Evolutionary conservation across 352 stramenopile genomes (phyloP).

Genomic region (Phytophthora vignae): DNA sequence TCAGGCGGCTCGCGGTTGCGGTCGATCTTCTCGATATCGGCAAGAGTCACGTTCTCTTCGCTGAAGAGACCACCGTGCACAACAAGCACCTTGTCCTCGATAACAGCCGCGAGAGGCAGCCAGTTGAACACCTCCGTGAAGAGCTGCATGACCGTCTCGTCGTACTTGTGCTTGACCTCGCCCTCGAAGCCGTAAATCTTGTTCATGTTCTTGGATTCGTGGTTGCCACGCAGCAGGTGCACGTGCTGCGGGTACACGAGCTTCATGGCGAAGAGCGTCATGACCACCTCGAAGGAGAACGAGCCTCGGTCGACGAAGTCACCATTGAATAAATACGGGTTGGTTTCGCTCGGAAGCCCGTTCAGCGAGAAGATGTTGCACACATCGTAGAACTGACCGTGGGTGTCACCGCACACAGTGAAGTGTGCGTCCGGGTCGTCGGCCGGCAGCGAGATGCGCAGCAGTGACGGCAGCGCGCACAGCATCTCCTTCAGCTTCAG

Average conservation of each 20-base stretch:
- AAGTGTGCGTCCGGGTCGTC: conserved; percentile 79
- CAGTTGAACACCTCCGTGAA: conserved; percentile 99
- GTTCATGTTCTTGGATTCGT: conserved; percentile 99
- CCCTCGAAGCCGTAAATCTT: conserved; percentile 99
- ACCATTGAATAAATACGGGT: conserved; percentile 99
- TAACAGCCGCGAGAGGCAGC: conserved; percentile 94
- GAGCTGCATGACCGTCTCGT: conserved; percentile 98
- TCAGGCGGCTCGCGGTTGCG: conserved; percentile 96
- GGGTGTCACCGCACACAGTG: conserved; percentile 98
- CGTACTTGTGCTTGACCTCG: conserved; percentile 99
- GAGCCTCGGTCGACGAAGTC: conserved; percentile 99
- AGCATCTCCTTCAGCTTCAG: conserved; percentile 94
- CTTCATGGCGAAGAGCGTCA: conserved; percentile 98
- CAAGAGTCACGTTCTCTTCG: conserved; percentile 94
- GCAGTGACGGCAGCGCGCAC: conserved; percentile 90
- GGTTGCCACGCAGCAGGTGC: conserved; percentile 96
- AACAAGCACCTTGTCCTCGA: conserved; percentile 96
- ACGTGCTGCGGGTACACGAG: conserved; percentile 94
- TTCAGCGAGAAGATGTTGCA: conserved; percentile 99
- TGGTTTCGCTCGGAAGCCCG: conserved; percentile 93
- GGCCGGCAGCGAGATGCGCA: conserved; percentile 75
- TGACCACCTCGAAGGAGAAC: conserved; percentile 98
- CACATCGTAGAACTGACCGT: conserved; percentile 99
- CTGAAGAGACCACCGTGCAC: conserved; percentile 98
- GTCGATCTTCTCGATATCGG: conserved; percentile 96